Conservation (phyloP, 2,329 filamentous ascomycete species). For the Xylaria polymorpha region DNA sequence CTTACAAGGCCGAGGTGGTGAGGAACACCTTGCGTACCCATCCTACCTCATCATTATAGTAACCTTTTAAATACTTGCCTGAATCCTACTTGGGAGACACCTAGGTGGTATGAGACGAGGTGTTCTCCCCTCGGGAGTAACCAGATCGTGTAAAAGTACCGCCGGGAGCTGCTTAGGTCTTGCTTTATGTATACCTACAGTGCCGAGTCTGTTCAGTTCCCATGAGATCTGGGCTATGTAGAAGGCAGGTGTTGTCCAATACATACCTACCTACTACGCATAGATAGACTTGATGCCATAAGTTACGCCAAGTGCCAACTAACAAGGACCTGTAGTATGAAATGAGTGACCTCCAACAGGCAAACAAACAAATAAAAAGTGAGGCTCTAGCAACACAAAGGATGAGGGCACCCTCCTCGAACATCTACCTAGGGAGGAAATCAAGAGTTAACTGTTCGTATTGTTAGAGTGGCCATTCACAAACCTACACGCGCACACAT, state of each 20-base stretch:
- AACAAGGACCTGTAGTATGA: background rate
- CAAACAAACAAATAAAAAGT: background rate
- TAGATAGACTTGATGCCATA: background rate
- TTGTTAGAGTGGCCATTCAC: conserved; percentile 34
- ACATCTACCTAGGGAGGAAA: background rate
- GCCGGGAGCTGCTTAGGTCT: background rate
- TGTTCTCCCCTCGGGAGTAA: background rate
- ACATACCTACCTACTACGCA: too few relatives aligned
- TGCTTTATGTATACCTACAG: background rate
- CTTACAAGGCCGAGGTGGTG: background rate
- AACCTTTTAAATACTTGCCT: background rate
- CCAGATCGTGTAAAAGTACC: background rate
- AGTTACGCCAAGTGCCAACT: conserved; percentile 7
- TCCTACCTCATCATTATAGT: background rate
- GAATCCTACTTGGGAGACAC: too few relatives aligned
- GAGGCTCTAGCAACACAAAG: conserved; percentile 16
- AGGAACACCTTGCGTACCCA: conserved; percentile 7
- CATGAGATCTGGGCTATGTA: too few relatives aligned
- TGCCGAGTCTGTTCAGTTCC: background rate
- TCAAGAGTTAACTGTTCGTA: conserved; percentile 6
- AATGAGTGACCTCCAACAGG: conserved; percentile 1
- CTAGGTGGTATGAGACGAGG: background rate
- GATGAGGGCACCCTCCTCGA: conserved; percentile 5
- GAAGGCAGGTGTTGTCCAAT: too few relatives aligned
- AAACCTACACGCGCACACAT: conserved; percentile 37